Evolutionary conservation across 371 early-diverging fungal genomes (phyloP), one percentile per base, ranked within the genome.

Genomic region (Mortierella sp.): DNA sequence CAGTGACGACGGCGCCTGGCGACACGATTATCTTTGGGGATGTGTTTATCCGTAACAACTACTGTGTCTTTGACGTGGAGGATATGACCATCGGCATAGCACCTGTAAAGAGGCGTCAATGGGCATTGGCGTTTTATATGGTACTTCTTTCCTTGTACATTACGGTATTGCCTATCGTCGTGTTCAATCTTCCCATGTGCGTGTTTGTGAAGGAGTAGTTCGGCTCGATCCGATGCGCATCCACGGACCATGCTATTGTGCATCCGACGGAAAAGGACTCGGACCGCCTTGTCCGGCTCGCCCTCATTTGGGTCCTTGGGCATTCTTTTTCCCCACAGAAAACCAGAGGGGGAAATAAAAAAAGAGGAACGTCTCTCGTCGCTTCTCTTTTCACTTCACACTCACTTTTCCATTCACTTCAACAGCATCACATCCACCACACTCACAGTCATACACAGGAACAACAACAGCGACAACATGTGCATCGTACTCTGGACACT

Each of bases 401-500:
- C 19, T 21, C 40, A 50, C 44, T 61, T 28, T 44, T 46, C 50
- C 31, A 31, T 43, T 54, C 70, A 46, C 50, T 59, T 73, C 31
- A 11, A 24, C 69, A 26, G 0, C 24, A 51, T 34, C 24, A 24
- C 69, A 37, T 61, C 11, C 51, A 48, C 43, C 13, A 26, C 57
- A 37, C 16, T 51, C 53, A 31, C 34, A 16, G 14, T 50, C 50
- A 31, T n/a, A 16, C 50, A 14, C 50, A 14, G 16, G 3, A 40
- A 50, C 50, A 14, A 34, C 34, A 51, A 31, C 70, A n/a, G 8
- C 14, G 26, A 21, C 40, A 21, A 48, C n/a, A 31, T 92, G 93
- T 92, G 93, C 84, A 92, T 91, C 76, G 80, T 92, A 50, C 91
- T 92, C 53, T 92, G 93, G 93, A 90, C 91, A 31, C 86, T 89